Conservation (phyloP, 257 asterid species). For the Euphrasia confusa region DNA sequence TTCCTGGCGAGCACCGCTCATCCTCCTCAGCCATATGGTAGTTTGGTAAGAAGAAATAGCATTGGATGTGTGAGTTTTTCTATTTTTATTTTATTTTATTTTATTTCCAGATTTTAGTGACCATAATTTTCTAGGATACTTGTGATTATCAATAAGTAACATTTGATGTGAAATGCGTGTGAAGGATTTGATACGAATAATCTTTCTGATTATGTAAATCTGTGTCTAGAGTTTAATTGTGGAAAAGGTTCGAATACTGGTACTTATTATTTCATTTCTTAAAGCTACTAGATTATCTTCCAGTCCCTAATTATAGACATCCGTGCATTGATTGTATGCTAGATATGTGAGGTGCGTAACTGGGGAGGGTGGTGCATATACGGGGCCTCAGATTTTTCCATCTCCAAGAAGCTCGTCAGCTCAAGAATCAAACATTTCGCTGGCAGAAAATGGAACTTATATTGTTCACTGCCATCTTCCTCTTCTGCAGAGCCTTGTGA, state of each 20-base stretch:
- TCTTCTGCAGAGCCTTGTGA: slow-evolving; percentile 29
- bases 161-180: background rate
- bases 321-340: slow-evolving; percentile 21
- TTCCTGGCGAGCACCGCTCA: slow-evolving; percentile 65
- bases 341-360: slow-evolving; percentile 48
- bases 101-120: background rate
- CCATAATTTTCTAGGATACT: background rate
- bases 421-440: slow-evolving; percentile 29
- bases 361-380: slow-evolving; percentile 30
- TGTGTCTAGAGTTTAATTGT: background rate
- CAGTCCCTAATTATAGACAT: slow-evolving; percentile 10
- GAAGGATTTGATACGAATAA: background rate
- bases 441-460: slow-evolving; percentile 40
- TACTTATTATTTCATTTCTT: background rate
- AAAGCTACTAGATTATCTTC: background rate
- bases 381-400: slow-evolving; percentile 25
- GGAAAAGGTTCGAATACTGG: background rate
- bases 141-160: background rate
- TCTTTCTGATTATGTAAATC: background rate
- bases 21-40: slow-evolving; percentile 40
- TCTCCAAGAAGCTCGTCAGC: slow-evolving; percentile 24
- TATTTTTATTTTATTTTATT: too few relatives aligned
- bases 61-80: slow-evolving; percentile 42
- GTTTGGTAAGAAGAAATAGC: slow-evolving; percentile 33
- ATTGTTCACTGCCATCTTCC: slow-evolving; percentile 39